phyloP scores from a whole-genome alignment of 208 protist genomes.

The Trypanosoma mega region DNA sequence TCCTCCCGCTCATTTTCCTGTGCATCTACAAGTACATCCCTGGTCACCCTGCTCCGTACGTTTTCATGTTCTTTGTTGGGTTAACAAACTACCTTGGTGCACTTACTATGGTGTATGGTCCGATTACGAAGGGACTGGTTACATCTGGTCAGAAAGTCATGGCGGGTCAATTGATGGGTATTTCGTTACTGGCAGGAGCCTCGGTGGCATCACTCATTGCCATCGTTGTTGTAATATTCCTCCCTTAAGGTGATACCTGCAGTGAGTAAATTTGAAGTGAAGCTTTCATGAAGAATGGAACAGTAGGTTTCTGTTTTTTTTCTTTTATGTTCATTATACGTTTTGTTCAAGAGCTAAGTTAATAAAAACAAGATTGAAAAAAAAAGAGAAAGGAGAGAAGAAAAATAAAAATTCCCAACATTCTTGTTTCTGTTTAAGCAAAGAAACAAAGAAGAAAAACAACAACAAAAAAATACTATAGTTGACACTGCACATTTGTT shows the following conservation, averaged over 20 bases:
- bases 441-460: too few species aligned
- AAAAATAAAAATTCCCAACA: too few species aligned
- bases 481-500: too few species aligned
- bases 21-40: constrained; percentile 84
- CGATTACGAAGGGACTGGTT: constrained; percentile 40
- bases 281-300: neutral
- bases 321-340: constrained; percentile 7
- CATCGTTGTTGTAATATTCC: constrained; percentile 58
- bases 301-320: constrained; percentile 6
- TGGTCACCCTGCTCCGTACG: constrained; percentile 47
- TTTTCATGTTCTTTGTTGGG: constrained; percentile 55
- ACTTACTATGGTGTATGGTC: constrained; percentile 78
- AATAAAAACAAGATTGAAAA: too few species aligned
- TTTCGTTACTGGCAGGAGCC: constrained; percentile 62
- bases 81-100: constrained; percentile 79
- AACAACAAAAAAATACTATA: too few species aligned
- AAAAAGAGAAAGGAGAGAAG: too few species aligned
- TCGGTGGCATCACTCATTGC: constrained; percentile 61
- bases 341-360: too few species aligned
- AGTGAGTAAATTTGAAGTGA: neutral
- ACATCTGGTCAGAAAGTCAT: constrained; percentile 75
- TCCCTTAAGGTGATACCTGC: constrained; percentile 29
- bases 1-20: constrained; percentile 73
- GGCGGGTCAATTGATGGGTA: constrained; percentile 80
- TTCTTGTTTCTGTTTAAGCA: too few species aligned